phyloP scores from a whole-genome alignment of 2,329 filamentous ascomycete species.

The Ceratocystis papillata region DNA sequence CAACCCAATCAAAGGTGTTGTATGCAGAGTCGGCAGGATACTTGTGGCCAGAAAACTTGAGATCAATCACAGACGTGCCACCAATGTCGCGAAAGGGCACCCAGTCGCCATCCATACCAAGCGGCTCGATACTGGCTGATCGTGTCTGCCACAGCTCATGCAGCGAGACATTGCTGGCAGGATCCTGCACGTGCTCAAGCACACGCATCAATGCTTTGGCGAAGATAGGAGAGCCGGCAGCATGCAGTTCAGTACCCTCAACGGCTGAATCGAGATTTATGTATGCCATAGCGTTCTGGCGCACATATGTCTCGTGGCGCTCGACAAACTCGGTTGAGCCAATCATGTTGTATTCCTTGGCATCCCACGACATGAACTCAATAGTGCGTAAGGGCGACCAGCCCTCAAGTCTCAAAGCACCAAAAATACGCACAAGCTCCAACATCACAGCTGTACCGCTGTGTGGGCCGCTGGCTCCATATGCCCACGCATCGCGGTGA shows the following conservation, averaged over 20 bases:
- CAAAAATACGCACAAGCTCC: constrained; percentile 77
- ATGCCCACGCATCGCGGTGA: constrained; percentile 85
- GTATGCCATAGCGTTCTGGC: constrained; percentile 69
- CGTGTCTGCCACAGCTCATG: constrained; percentile 64
- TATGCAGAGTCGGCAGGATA: constrained; percentile 76
- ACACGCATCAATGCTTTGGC: constrained; percentile 59
- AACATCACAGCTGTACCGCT: constrained; percentile 85
- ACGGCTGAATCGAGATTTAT: constrained; percentile 84
- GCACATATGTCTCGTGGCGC: constrained; percentile 61
- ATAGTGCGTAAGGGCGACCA: constrained; percentile 93
- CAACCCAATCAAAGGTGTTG: constrained; percentile 82
- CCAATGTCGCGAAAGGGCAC: constrained; percentile 86
- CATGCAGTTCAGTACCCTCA: constrained; percentile 48
- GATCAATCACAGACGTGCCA: constrained; percentile 76
- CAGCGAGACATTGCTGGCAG: constrained; percentile 58
- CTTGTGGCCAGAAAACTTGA: constrained; percentile 58
- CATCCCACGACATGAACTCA: constrained; percentile 96
- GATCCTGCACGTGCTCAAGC: constrained; percentile 64
- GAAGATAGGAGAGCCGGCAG: constrained; percentile 71
- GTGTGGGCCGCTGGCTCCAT: constrained; percentile 75
- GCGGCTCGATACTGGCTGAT: constrained; percentile 50
- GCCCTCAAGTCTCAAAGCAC: constrained; percentile 61
- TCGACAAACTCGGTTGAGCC: constrained; percentile 95
- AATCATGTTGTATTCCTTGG: constrained; percentile 80
- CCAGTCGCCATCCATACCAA: constrained; percentile 71